phyloP scores from a whole-genome alignment of 306 rosid genomes.

The Benincasa hispida region DNA sequence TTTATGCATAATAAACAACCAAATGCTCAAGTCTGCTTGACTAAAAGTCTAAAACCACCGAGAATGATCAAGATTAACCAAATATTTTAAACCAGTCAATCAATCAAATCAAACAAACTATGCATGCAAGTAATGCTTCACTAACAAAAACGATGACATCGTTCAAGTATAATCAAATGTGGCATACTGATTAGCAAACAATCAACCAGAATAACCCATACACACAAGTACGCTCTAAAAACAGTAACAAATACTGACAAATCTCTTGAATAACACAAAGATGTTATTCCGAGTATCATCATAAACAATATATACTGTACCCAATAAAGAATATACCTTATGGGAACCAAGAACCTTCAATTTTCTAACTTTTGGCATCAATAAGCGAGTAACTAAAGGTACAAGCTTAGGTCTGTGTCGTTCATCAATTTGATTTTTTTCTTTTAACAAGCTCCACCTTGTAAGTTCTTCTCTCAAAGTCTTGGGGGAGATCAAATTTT shows the following conservation, averaged over 20 bases:
- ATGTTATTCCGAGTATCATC: background rate
- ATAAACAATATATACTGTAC: background rate
- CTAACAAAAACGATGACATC: background rate
- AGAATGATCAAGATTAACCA: background rate
- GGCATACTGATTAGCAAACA: background rate
- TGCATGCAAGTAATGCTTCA: background rate
- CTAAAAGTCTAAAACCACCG: background rate
- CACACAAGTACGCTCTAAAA: background rate
- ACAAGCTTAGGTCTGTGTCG: slow-evolving; percentile 55
- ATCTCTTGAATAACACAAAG: background rate
- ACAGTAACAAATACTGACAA: background rate
- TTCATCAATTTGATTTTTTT: slow-evolving; percentile 48
- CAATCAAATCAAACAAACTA: background rate
- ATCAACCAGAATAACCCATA: background rate
- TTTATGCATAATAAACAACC: background rate
- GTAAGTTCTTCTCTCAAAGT: slow-evolving; percentile 74
- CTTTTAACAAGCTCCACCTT: slow-evolving; percentile 76
- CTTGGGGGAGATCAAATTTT: slow-evolving; percentile 43
- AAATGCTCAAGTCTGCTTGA: background rate
- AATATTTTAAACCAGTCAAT: background rate
- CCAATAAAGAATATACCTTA: slow-evolving; percentile 38
- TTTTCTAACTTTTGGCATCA: slow-evolving; percentile 84
- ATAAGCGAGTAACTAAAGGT: slow-evolving; percentile 62
- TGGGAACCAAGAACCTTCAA: slow-evolving; percentile 73
- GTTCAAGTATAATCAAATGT: background rate